These are phyloP conservation scores for Nigrospora osmanthi DNA, from an alignment of 2,329 filamentous ascomycete species.

Conservation along the genomic window DNA sequence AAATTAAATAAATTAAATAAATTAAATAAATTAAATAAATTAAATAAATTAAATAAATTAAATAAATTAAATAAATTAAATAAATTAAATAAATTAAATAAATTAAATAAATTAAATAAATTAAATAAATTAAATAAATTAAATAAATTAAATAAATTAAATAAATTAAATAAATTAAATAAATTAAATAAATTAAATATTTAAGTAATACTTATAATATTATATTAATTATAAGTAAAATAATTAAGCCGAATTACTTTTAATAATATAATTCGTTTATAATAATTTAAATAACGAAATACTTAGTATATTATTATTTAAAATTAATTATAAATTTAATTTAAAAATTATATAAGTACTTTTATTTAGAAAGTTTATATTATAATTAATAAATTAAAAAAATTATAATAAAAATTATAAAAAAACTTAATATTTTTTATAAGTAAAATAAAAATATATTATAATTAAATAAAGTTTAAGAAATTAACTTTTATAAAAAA, in stretches of 20 bases:
- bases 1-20: no score
- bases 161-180: no score
- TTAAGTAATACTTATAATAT: constrained; percentile 5
- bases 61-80: no score
- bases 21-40: no score
- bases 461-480: not conserved
- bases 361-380: not conserved
- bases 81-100: no score
- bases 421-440: not conserved
- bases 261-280: constrained; percentile 5
- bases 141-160: no score
- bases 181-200: constrained; percentile 3
- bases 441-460: not conserved
- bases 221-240: constrained; percentile 5
- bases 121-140: no score
- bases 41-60: no score
- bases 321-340: not conserved
- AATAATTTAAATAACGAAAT: constrained; percentile 4
- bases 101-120: no score
- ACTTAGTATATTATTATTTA: not conserved
- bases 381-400: not conserved
- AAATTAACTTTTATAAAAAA: not conserved
- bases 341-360: not conserved
- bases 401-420: not conserved
- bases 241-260: constrained; percentile 5